These are phyloP conservation scores for Hirschioporus abietinus DNA, from an alignment of 768 basidiomycete genomes.

Conservation along the genomic window DNA sequence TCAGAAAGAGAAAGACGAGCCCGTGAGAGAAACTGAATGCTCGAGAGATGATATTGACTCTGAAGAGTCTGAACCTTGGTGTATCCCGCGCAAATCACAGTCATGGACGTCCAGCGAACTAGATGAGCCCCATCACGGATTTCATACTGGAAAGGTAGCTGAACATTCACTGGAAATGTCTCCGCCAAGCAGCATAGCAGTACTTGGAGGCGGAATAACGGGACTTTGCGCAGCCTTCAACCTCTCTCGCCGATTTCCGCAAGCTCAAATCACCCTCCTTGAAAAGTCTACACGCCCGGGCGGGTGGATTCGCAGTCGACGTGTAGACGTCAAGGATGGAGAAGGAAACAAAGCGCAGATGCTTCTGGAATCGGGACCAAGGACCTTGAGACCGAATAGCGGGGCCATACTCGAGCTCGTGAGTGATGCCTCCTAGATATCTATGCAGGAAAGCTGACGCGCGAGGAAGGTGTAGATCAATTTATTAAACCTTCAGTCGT, in stretches of 20 bases:
- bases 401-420: constrained; percentile 77
- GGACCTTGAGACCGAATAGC: constrained; percentile 78
- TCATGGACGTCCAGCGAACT: too few species aligned
- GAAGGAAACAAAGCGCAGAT: constrained; percentile 34
- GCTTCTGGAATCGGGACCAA: constrained; percentile 79
- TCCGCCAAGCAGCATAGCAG: constrained; percentile 39
- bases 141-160: background rate
- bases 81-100: too few species aligned
- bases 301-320: constrained; percentile 79
- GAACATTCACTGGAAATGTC: background rate
- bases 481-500: constrained; percentile 55
- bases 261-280: constrained; percentile 55
- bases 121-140: too few species aligned
- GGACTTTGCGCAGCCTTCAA: constrained; percentile 82
- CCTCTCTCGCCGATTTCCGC: constrained; percentile 60
- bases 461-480: constrained; percentile 54
- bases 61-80: too few species aligned
- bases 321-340: constrained; percentile 34
- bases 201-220: constrained; percentile 78
- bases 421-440: constrained; percentile 24
- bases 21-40: too few species aligned
- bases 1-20: too few species aligned
- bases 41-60: too few species aligned
- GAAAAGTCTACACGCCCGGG: constrained; percentile 65
- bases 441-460: background rate